Evolutionary conservation across 2,329 filamentous ascomycete species (phyloP).

Genomic region (Cadophora luteo-olivacea): DNA sequence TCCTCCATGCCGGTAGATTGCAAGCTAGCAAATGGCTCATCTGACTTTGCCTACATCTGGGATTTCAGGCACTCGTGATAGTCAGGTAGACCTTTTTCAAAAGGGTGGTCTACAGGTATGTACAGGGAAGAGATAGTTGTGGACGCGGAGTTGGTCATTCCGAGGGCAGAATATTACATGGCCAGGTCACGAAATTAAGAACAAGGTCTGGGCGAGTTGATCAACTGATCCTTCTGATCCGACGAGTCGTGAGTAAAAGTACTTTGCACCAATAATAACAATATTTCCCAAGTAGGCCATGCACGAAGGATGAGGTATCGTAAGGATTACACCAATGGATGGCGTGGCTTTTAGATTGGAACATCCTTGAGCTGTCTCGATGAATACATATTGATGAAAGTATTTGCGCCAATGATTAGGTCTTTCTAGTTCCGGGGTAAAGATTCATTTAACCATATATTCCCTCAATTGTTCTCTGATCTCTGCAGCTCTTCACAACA

Average conservation of each 20-base stretch:
- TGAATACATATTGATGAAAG: neutral
- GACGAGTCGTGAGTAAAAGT: neutral
- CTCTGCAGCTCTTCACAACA: neutral
- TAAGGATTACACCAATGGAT: neutral
- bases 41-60: neutral
- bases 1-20: neutral
- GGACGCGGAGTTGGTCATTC: neutral
- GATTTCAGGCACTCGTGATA: neutral
- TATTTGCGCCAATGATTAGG: conserved; percentile 2
- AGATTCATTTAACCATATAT: neutral
- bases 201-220: neutral
- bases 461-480: neutral
- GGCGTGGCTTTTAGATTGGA: neutral
- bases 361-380: neutral
- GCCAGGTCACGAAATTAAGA: neutral
- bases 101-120: neutral
- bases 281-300: neutral
- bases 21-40: neutral
- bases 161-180: neutral
- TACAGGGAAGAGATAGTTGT: neutral
- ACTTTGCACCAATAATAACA: neutral
- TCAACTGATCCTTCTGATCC: neutral
- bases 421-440: neutral
- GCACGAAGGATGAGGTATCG: neutral
- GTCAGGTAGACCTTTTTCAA: neutral